phyloP scores from a whole-genome alignment of 345 rosid genomes.

The Citrus sp. region DNA sequence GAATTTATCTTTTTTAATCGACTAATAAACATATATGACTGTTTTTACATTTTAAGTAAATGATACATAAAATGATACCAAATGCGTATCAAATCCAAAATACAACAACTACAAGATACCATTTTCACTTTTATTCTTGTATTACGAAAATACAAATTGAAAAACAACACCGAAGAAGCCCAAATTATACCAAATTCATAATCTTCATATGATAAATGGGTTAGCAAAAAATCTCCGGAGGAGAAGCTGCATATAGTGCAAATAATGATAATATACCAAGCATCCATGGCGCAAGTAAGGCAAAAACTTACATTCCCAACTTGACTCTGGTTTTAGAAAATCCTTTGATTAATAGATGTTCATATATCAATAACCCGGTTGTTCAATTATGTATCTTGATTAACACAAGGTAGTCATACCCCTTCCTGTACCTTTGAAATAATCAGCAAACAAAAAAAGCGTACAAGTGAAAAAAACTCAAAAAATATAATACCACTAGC shows the following conservation, averaged over 20 bases:
- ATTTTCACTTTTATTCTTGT: too few relatives aligned
- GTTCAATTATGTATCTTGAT: conserved; percentile 82
- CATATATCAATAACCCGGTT: conserved; percentile 69
- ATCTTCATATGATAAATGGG: not conserved
- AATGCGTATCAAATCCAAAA: too few relatives aligned
- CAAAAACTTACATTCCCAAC: conserved; percentile 38
- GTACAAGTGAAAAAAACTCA: not conserved
- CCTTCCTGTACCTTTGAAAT: conserved; percentile 43
- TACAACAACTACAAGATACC: too few relatives aligned
- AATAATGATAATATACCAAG: not conserved
- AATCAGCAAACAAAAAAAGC: not conserved
- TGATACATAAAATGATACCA: too few relatives aligned
- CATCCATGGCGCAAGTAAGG: not conserved
- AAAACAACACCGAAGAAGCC: too few relatives aligned
- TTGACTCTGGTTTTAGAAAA: conserved; percentile 63
- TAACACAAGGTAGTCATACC: conserved; percentile 60
- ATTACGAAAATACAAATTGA: too few relatives aligned
- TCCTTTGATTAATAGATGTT: conserved; percentile 80
- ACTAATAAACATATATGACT: too few relatives aligned
- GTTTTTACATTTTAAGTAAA: too few relatives aligned
- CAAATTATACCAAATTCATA: not conserved
- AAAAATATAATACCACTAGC: not conserved
- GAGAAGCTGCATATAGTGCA: not conserved
- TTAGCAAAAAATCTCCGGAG: not conserved
- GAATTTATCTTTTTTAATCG: too few relatives aligned